phyloP scores from a whole-genome alignment of 352 stramenopile species.

The Globisporangium yorkense region DNA sequence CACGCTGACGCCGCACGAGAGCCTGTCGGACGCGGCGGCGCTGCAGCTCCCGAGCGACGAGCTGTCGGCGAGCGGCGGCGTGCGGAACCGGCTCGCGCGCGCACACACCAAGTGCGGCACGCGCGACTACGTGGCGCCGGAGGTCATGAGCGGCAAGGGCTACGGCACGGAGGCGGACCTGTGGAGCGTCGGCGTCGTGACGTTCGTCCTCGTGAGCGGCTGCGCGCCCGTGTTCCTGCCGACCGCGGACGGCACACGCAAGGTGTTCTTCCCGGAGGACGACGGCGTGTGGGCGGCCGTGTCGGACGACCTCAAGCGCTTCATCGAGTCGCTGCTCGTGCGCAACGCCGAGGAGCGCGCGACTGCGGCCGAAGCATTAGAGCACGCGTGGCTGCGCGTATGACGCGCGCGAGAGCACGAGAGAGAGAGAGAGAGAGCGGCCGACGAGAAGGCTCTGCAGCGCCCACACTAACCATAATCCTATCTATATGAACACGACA shows the following conservation, averaged over 20 bases:
- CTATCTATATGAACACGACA: neutral
- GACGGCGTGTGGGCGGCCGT: constrained; percentile 57
- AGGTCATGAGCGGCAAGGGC: constrained; percentile 86
- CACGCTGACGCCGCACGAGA: constrained; percentile 69
- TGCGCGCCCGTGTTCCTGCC: constrained; percentile 72
- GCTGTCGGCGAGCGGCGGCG: constrained; percentile 11
- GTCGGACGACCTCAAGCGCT: constrained; percentile 55
- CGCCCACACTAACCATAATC: neutral
- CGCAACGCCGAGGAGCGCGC: constrained; percentile 71
- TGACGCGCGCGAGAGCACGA: neutral
- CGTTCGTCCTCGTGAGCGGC: constrained; percentile 86
- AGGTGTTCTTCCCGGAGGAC: constrained; percentile 74
- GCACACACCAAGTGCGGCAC: constrained; percentile 82
- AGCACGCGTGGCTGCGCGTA: constrained; percentile 56
- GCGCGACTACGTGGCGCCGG: constrained; percentile 76
- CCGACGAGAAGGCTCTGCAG: neutral
- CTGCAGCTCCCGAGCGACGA: constrained; percentile 31
- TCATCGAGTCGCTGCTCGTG: constrained; percentile 70
- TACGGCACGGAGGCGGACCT: constrained; percentile 93
- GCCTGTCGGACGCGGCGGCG: constrained; percentile 55
- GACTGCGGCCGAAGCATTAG: constrained; percentile 61
- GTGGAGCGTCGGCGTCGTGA: constrained; percentile 91
- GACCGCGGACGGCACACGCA: constrained; percentile 49
- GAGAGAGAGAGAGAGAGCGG: neutral
- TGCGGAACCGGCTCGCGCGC: constrained; percentile 65